phyloP scores from a whole-genome alignment of 257 asterid species.

The Solanum sejunctum region DNA sequence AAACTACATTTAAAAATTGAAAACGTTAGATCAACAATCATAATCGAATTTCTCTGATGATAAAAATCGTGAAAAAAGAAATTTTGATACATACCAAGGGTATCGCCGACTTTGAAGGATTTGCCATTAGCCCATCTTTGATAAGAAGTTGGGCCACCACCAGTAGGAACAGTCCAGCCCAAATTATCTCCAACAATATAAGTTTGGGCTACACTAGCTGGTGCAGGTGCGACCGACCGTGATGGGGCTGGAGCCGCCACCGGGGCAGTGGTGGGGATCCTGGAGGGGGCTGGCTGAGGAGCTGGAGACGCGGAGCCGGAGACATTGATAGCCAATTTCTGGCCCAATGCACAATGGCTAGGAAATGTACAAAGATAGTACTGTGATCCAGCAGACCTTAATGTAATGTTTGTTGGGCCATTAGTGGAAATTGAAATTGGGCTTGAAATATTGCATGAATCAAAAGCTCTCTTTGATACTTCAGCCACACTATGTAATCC shows the following conservation, averaged over 20 bases:
- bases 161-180: slow-evolving; percentile 60
- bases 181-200: slow-evolving; percentile 44
- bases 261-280: neutral
- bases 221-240: slow-evolving; percentile 10
- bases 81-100: slow-evolving; percentile 22
- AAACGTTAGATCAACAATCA: neutral
- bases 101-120: slow-evolving; percentile 50
- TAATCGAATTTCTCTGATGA: no score
- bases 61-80: neutral
- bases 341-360: slow-evolving; percentile 38
- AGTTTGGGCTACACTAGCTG: slow-evolving; percentile 15
- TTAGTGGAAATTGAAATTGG: slow-evolving; percentile 26
- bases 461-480: slow-evolving; percentile 28
- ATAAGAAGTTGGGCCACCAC: slow-evolving; percentile 31
- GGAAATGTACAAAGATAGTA: slow-evolving; percentile 38
- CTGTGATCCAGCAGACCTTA: slow-evolving; percentile 42
- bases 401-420: slow-evolving; percentile 41
- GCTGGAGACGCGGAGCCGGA: slow-evolving; percentile 21
- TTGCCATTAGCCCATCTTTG: slow-evolving; percentile 47
- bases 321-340: slow-evolving; percentile 53
- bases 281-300: neutral
- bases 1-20: slow-evolving; percentile 25
- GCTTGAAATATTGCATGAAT: slow-evolving; percentile 32
- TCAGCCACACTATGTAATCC: slow-evolving; percentile 40
- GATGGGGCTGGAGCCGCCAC: slow-evolving; percentile 5